Base-by-base conservation (phyloP, 1,139 yeast species). In the Taphrina pruni region DNA sequence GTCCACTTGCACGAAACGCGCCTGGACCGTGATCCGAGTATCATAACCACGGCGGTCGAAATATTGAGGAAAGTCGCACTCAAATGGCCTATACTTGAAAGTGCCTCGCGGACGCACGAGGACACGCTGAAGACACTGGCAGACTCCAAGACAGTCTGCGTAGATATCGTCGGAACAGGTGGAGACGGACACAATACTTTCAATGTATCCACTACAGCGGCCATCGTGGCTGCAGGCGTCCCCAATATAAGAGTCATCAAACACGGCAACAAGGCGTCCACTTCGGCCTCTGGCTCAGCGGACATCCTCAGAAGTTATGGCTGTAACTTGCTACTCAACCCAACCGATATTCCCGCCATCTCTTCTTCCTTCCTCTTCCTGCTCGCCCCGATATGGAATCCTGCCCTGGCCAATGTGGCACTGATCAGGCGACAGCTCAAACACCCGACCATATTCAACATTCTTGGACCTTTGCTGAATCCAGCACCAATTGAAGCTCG, bases 101-200 rank as follows among this genome's bases (percentile, higher is more conserved):
- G n/a, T 39, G 17, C 62, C n/a, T 12, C 55, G 12, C 48, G 26
- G 9, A 45, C 61, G 11, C 66, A 52, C 32, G 41, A 36, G 14
- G 66, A 62, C 17, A 41, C 65, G 4, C 20, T 62, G 12, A 26
- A 62, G 8, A 46, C 52, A 3, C 38, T 62, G 66, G 21, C 8
- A 4, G 35, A 43, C 17, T 43, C 36, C 43, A 39, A 54, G 41
- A 35, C 70, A 12, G 71, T 64, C 57, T 71, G 86, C 74, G 84
- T 90, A 20, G 99, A 94, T 78, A 90, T 94, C 52, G 99, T 94
- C 7, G 99, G 99, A 0, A 94, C 99, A 0, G 99, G 99, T 39
- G 99, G 99, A 6, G 99, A 94, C 76, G 97, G 97, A 2, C 97
- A 94, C 77, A 88, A 94, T 77, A 94, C 99, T 0, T 94, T 94